These are phyloP conservation scores for Neurospora tetrasperma DNA, from an alignment of 495 filamentous ascomycete species.

Conservation along the genomic window DNA sequence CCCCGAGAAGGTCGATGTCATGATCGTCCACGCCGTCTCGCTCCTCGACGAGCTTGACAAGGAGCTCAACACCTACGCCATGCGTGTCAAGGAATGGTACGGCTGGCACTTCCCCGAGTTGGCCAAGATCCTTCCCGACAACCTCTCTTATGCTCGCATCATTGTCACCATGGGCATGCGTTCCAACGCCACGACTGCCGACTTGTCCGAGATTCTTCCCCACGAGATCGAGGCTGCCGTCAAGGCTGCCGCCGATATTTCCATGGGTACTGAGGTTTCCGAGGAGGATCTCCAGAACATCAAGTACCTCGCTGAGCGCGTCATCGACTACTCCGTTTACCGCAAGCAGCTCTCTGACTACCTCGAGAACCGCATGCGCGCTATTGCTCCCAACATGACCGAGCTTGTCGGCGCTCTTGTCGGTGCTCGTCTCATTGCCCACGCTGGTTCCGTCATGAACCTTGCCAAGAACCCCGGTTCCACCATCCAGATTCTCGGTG, in stretches of 20 bases:
- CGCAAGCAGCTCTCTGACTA: constrained; percentile 79
- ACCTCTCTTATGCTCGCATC: constrained; percentile 82
- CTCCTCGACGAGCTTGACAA: constrained; percentile 96
- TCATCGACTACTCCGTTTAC: constrained; percentile 84
- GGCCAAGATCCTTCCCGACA: constrained; percentile 94
- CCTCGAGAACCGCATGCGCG: constrained; percentile 86
- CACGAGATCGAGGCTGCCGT: constrained; percentile 91
- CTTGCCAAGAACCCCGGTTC: constrained; percentile 93
- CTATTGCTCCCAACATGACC: constrained; percentile 93
- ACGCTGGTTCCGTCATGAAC: constrained; percentile 89
- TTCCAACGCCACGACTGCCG: constrained; percentile 57
- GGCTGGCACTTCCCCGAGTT: constrained; percentile 99
- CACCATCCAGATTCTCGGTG: constrained; percentile 95
- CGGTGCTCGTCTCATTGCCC: constrained; percentile 88
- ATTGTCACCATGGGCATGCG: constrained; percentile 85
- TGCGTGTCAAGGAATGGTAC: constrained; percentile 99
- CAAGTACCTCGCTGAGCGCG: constrained; percentile 80
- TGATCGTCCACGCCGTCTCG: constrained; percentile 96
- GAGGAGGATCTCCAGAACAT: constrained; percentile 85
- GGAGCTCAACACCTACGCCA: constrained; percentile 96
- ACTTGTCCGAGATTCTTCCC: constrained; percentile 86
- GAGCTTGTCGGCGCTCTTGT: constrained; percentile 90
- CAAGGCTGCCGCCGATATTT: constrained; percentile 88
- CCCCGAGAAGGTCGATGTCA: constrained; percentile 96
- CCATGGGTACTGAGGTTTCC: constrained; percentile 97